phyloP scores from a whole-genome alignment of 495 filamentous ascomycete genomes.

The Ascobolus immersus region DNA sequence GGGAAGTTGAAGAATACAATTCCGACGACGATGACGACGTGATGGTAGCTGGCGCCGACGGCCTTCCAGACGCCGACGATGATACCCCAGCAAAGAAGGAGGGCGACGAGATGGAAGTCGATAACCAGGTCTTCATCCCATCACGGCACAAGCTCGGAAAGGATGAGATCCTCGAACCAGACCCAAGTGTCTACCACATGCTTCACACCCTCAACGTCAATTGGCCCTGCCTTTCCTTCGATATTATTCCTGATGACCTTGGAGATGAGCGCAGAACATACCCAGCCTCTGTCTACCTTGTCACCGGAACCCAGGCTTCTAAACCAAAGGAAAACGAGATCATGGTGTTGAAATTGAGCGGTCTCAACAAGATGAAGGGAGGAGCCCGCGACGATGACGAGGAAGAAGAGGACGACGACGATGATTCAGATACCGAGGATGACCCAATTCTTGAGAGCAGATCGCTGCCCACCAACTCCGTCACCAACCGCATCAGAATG shows the following conservation, averaged over 20 bases:
- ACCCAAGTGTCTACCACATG: constrained; percentile 84
- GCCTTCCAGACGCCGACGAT: constrained; percentile 77
- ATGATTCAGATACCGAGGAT: constrained; percentile 12
- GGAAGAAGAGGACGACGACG: constrained; percentile 30
- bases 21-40: constrained; percentile 81
- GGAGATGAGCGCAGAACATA: constrained; percentile 75
- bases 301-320: constrained; percentile 81
- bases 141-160: constrained; percentile 64
- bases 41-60: constrained; percentile 73
- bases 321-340: constrained; percentile 67
- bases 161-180: constrained; percentile 72
- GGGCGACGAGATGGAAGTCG: constrained; percentile 84
- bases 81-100: constrained; percentile 43
- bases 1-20: constrained; percentile 83
- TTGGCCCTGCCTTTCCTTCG: constrained; percentile 92
- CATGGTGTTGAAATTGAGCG: constrained; percentile 85
- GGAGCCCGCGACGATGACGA: constrained; percentile 25
- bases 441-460: constrained; percentile 67
- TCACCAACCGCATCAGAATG: constrained; percentile 74
- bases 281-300: constrained; percentile 80
- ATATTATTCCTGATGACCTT: constrained; percentile 66
- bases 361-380: constrained; percentile 60
- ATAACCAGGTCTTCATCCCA: constrained; percentile 77
- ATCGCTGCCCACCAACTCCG: constrained; percentile 56
- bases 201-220: constrained; percentile 72